These are phyloP conservation scores for Corchorus olitorius DNA, from an alignment of 345 rosid species.

Conservation along the genomic window DNA sequence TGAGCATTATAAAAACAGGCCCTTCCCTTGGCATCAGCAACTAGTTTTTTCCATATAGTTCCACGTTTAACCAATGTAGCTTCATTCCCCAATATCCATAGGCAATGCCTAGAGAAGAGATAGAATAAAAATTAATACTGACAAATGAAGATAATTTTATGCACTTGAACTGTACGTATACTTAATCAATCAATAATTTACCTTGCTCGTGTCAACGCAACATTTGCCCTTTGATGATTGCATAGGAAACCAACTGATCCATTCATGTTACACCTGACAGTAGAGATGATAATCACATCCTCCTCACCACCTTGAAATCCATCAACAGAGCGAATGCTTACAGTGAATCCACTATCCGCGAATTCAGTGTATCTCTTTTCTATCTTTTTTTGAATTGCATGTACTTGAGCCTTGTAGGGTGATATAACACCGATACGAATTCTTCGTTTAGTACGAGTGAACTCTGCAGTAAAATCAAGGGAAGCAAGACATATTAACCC, in stretches of 20 bases:
- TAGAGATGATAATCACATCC: constrained; percentile 53
- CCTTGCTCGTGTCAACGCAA: constrained; percentile 51
- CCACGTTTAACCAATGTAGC: constrained; percentile 31
- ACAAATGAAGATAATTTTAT: neutral
- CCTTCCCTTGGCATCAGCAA: constrained; percentile 37
- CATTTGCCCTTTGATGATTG: constrained; percentile 41
- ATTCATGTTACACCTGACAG: constrained; percentile 43
- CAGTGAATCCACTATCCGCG: constrained; percentile 26
- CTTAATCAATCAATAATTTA: neutral
- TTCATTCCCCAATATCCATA: constrained; percentile 56
- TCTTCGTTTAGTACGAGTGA: constrained; percentile 15
- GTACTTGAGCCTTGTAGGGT: constrained; percentile 55
- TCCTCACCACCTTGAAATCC: constrained; percentile 60
- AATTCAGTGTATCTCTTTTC: constrained; percentile 17
- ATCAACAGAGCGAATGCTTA: constrained; percentile 45
- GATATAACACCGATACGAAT: constrained; percentile 50
- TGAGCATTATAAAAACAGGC: constrained; percentile 40
- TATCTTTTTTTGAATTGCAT: constrained; percentile 47
- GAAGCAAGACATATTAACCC: neutral
- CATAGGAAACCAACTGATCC: constrained; percentile 48
- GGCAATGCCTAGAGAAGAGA: constrained; percentile 32
- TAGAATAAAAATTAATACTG: neutral
- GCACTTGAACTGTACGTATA: neutral
- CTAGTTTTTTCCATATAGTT: constrained; percentile 41
- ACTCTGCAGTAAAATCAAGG: constrained; percentile 11